These are phyloP conservation scores for Picea engelmannii DNA, from an alignment of 83 land plant genomes.

Conservation along the genomic window DNA sequence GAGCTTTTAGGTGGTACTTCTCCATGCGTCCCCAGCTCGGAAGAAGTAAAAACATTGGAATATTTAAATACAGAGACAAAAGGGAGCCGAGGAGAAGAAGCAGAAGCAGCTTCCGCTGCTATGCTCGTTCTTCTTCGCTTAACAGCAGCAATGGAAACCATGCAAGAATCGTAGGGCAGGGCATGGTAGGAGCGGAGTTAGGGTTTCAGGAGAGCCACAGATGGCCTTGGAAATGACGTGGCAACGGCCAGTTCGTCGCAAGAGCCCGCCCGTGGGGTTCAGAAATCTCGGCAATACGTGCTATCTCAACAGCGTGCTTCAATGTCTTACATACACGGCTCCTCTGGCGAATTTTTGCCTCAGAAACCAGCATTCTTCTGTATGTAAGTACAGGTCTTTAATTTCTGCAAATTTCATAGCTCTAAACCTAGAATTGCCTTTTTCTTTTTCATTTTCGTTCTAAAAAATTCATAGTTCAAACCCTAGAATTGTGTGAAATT, in stretches of 20 bases:
- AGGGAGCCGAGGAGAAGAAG: neutral
- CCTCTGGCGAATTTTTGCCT: constrained; percentile 81
- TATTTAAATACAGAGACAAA: no score
- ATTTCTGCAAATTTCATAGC: neutral
- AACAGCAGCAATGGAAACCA: neutral
- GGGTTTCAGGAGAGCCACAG: constrained; percentile 10
- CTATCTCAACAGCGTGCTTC: constrained; percentile 77
- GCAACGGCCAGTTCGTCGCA: constrained; percentile 26
- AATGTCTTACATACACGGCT: constrained; percentile 79
- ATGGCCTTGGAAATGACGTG: constrained; percentile 33
- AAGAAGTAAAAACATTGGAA: no score
- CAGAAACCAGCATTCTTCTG: constrained; percentile 43
- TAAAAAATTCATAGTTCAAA: neutral
- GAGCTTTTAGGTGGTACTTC: no score
- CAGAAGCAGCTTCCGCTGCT: constrained; percentile 12
- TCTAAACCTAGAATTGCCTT: neutral
- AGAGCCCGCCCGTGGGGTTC: constrained; percentile 48
- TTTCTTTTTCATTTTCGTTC: neutral
- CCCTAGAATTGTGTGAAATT: neutral
- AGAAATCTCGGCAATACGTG: constrained; percentile 64
- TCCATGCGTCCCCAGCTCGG: no score
- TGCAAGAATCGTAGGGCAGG: neutral
- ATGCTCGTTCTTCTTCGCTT: constrained; percentile 12
- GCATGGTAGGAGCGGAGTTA: neutral
- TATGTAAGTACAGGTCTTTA: constrained; percentile 23